phyloP scores from a whole-genome alignment of 2,329 filamentous ascomycete species.

The Plectosphaerella sp. region DNA sequence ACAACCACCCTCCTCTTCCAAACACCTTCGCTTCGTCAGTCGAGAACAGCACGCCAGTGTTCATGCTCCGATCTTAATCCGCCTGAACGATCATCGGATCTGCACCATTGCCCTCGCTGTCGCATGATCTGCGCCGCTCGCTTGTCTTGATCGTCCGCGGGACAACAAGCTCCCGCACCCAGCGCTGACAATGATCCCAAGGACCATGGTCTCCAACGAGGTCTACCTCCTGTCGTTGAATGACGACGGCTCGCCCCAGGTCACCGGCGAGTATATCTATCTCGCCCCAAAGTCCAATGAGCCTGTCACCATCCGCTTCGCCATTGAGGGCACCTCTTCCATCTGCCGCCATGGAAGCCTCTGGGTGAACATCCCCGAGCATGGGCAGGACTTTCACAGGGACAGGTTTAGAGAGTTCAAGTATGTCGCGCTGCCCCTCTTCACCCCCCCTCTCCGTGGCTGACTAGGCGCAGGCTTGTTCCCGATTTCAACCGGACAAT shows the following conservation, averaged over 20 bases:
- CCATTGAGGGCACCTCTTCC: constrained; percentile 90
- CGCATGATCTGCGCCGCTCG: background rate
- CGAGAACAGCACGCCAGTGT: no score
- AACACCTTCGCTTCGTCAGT: no score
- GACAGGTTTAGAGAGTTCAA: constrained; percentile 82
- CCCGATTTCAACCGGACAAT: constrained; percentile 92
- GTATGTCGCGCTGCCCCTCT: constrained; percentile 45
- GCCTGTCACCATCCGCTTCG: constrained; percentile 80
- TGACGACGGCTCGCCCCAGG: constrained; percentile 86
- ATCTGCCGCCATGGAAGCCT: constrained; percentile 92
- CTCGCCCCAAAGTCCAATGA: constrained; percentile 69
- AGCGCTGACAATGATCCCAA: constrained; percentile 47
- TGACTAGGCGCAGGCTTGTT: constrained; percentile 56
- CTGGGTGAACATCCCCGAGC: constrained; percentile 90
- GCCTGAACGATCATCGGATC: background rate
- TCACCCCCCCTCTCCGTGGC: background rate
- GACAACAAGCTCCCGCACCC: constrained; percentile 13
- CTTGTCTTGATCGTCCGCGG: constrained; percentile 6
- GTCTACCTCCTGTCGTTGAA: constrained; percentile 88
- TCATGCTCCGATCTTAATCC: no score
- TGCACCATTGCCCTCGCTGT: background rate
- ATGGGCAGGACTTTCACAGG: constrained; percentile 71
- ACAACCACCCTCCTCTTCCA: no score
- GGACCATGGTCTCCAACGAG: constrained; percentile 61
- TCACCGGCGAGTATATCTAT: constrained; percentile 88